Conservation (phyloP, 2,329 filamentous ascomycete genomes). For the Fusarium sp. region DNA sequence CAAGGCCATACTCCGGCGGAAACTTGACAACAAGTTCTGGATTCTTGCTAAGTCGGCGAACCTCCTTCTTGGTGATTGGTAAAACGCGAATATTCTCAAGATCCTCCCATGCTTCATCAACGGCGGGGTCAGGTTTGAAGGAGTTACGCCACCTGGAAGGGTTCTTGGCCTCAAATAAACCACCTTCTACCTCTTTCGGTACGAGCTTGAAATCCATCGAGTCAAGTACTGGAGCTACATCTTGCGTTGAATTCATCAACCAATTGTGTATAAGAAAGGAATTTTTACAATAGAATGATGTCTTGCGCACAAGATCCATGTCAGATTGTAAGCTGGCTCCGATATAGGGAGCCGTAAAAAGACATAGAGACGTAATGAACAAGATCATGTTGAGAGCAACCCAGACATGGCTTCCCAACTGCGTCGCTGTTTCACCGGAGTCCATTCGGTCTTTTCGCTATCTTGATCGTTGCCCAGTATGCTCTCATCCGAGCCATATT, state of each 20-base stretch:
- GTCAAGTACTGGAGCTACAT: conserved; percentile 6
- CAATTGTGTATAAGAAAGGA: fast-evolving
- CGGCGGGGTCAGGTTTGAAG: background rate
- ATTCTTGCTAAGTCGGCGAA: conserved; percentile 11
- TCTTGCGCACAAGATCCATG: conserved; percentile 11
- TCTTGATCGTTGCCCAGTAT: background rate
- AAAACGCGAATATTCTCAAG: conserved; percentile 21
- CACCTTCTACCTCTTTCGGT: conserved; percentile 6
- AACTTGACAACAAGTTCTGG: conserved; percentile 26
- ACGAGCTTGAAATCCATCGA: conserved; percentile 3
- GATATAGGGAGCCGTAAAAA: background rate
- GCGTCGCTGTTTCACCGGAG: background rate
- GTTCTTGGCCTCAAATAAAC: conserved; percentile 20
- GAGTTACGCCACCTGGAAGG: conserved; percentile 19
- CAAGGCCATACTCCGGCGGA: conserved; percentile 11
- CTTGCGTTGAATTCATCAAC: fast-evolving
- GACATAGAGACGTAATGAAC: conserved; percentile 1
- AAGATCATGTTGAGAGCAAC: fast-evolving
- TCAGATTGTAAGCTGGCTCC: background rate
- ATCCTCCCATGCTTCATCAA: conserved; percentile 24
- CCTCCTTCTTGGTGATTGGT: conserved; percentile 9
- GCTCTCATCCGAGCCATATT: conserved; percentile 9
- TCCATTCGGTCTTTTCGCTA: background rate
- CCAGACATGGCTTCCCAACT: background rate
- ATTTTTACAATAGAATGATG: conserved; percentile 8